Conservation (phyloP, 2,329 filamentous ascomycete genomes). For the Neocatenulostroma microsporum region DNA sequence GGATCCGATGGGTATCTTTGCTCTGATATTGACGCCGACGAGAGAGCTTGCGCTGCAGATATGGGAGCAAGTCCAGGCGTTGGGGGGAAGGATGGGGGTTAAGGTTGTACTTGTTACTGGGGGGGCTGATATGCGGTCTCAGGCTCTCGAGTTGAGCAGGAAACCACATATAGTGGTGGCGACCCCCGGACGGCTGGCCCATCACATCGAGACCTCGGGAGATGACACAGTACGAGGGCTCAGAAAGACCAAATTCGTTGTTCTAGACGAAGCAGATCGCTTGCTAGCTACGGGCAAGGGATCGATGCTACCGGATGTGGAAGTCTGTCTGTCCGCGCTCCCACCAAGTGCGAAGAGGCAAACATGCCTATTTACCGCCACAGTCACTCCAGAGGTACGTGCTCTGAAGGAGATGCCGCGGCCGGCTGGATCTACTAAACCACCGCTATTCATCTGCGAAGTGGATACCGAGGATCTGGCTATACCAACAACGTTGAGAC, state of each 20-base stretch:
- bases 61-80: constrained; percentile 89
- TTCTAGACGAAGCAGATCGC: constrained; percentile 92
- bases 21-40: constrained; percentile 79
- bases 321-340: constrained; percentile 74
- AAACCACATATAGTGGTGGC: constrained; percentile 89
- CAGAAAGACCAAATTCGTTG: constrained; percentile 70
- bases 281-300: constrained; percentile 67
- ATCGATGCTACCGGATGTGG: constrained; percentile 90
- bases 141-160: constrained; percentile 74
- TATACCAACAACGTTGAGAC: constrained; percentile 70
- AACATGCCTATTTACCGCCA: constrained; percentile 92
- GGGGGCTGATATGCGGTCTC: constrained; percentile 82
- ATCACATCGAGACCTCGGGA: constrained; percentile 86
- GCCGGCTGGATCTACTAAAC: constrained; percentile 60
- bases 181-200: constrained; percentile 84
- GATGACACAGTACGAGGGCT: constrained; percentile 82
- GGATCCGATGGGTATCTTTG: constrained; percentile 88
- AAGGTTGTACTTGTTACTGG: constrained; percentile 87
- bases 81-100: constrained; percentile 77
- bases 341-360: constrained; percentile 74
- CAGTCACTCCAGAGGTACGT: constrained; percentile 84
- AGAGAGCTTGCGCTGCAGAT: constrained; percentile 92
- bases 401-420: constrained; percentile 63
- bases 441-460: constrained; percentile 81
- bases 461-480: constrained; percentile 65